Percentiles rank a stretch among this genome's conserved stretches.
phyloP scores from a whole-genome alignment of 805 yeast genomes.

The Ogataea henricii region DNA sequence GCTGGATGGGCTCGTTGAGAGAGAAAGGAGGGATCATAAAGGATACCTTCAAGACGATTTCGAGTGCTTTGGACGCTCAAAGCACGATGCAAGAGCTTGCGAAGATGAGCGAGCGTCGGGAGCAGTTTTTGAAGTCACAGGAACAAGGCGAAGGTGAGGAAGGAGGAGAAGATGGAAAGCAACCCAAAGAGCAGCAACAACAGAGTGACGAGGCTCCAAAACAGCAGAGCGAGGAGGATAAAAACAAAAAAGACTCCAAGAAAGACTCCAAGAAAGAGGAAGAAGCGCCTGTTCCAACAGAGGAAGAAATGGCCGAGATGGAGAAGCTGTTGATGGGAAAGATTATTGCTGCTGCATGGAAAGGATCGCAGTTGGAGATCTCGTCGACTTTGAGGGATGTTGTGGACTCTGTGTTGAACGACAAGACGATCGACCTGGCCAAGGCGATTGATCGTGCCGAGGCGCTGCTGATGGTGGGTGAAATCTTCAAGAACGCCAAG shows the following conservation, averaged over 20 bases:
- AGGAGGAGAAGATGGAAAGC: background rate
- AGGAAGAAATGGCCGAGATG: constrained; percentile 65
- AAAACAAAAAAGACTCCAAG: constrained; percentile 27
- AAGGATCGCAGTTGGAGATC: constrained; percentile 85
- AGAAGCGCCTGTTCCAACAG: constrained; percentile 45
- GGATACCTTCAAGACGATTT: constrained; percentile 79
- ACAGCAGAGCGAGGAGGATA: background rate
- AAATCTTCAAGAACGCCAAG: constrained; percentile 61
- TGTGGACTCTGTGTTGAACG: constrained; percentile 75
- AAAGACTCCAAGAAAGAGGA: constrained; percentile 18
- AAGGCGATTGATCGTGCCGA: constrained; percentile 76
- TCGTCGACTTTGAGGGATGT: constrained; percentile 78
- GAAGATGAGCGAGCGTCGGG: constrained; percentile 60
- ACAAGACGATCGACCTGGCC: constrained; percentile 58
- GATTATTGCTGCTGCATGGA: constrained; percentile 93
- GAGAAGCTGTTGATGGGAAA: constrained; percentile 86
- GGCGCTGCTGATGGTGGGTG: constrained; percentile 73
- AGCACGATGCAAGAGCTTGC: constrained; percentile 71
- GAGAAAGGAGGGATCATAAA: constrained; percentile 83
- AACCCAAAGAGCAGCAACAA: background rate
- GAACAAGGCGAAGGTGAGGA: constrained; percentile 17
- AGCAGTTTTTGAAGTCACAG: constrained; percentile 28
- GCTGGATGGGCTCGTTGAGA: constrained; percentile 76
- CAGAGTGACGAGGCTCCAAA: too few relatives aligned
- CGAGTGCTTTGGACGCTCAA: constrained; percentile 89